These are phyloP conservation scores for Protea cynaroides DNA, from an alignment of 164 flowering plant genomes.

Conservation along the genomic window DNA sequence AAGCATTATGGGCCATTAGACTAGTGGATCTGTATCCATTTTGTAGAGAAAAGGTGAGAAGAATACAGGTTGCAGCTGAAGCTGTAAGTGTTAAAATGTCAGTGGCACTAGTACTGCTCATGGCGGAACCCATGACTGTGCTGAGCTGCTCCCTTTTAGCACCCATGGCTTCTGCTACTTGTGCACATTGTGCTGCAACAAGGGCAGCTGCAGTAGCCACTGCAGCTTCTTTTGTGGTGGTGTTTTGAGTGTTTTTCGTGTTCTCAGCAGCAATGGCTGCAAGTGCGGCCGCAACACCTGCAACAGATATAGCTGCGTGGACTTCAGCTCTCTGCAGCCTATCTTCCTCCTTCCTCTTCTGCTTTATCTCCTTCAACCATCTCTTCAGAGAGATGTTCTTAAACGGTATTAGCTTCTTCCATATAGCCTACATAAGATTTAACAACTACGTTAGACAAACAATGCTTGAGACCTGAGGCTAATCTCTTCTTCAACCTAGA, in stretches of 20 bases:
- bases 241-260: constrained; percentile 20
- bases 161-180: constrained; percentile 84
- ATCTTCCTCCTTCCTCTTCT: constrained; percentile 63
- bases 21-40: no score
- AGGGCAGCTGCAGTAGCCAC: constrained; percentile 88
- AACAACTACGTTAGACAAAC: background rate
- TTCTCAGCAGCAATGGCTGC: constrained; percentile 82
- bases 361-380: constrained; percentile 78
- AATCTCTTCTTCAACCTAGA: no score
- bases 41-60: background rate
- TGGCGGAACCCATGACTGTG: constrained; percentile 59
- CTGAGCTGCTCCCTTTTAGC: constrained; percentile 69
- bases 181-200: constrained; percentile 87
- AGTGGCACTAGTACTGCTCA: constrained; percentile 47
- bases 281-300: constrained; percentile 87
- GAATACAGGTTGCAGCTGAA: constrained; percentile 83
- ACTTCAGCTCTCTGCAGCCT: constrained; percentile 76
- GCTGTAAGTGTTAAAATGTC: constrained; percentile 88
- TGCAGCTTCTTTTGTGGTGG: constrained; percentile 45
- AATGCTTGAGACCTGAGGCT: no score
- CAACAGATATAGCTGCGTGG: constrained; percentile 86
- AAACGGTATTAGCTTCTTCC: constrained; percentile 63
- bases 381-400: constrained; percentile 59
- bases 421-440: constrained; percentile 34
- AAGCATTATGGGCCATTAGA: no score